Conservation (phyloP, 2,329 filamentous ascomycete species). For the Aspergillus sp. region DNA sequence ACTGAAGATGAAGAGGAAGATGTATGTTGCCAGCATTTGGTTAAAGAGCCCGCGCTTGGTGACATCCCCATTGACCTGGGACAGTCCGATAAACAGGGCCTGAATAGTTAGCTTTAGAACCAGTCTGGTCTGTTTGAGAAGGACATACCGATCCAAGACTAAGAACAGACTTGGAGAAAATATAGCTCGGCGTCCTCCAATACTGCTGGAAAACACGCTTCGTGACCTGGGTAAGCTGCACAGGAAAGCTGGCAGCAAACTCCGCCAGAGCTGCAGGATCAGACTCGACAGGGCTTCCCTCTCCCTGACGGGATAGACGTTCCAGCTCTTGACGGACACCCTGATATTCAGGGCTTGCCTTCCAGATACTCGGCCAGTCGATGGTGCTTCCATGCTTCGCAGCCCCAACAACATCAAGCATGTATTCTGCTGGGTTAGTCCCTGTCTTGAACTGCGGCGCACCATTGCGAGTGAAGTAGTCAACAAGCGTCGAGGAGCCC, state of each 20-base stretch:
- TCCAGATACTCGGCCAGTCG: constrained; percentile 66
- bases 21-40: constrained; percentile 88
- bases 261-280: constrained; percentile 49
- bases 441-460: constrained; percentile 56
- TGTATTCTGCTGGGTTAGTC: constrained; percentile 75
- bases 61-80: constrained; percentile 74
- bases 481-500: constrained; percentile 56
- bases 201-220: constrained; percentile 84
- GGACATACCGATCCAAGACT: no score
- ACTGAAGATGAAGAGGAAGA: constrained; percentile 78
- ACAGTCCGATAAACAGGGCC: constrained; percentile 78
- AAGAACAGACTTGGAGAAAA: constrained; percentile 78
- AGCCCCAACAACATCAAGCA: constrained; percentile 62
- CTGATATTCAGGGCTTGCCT: constrained; percentile 47
- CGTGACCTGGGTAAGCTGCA: constrained; percentile 68
- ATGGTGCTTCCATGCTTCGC: constrained; percentile 65
- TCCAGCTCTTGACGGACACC: no score
- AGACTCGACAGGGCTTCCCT: constrained; percentile 50
- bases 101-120: constrained; percentile 49
- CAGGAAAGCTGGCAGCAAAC: constrained; percentile 63
- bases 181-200: constrained; percentile 86
- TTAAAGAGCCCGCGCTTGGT: constrained; percentile 80
- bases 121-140: no score
- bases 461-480: constrained; percentile 66
- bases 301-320: constrained; percentile 24